Percentiles rank a stretch among this genome's conserved stretches.
Evolutionary conservation across 1,284 basidiomycete genomes (phyloP).

Genomic region (Agroathelia rolfsii): DNA sequence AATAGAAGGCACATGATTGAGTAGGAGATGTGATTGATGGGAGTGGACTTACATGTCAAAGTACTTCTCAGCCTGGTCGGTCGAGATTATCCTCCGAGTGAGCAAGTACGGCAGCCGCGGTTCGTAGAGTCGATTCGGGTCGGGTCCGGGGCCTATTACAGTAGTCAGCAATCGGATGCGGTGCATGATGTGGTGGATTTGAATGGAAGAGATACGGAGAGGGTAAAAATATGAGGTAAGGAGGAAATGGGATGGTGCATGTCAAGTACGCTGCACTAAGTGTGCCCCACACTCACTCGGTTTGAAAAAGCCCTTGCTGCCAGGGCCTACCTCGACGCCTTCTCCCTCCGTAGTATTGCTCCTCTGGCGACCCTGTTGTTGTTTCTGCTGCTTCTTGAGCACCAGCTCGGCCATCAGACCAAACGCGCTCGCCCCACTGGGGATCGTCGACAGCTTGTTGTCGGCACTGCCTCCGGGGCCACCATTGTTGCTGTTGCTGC

Average conservation of each 20-base stretch:
- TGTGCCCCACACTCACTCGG: slow-evolving; percentile 33
- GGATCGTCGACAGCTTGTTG: slow-evolving; percentile 42
- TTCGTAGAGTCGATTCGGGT: too few relatives aligned
- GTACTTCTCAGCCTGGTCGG: slow-evolving; percentile 63
- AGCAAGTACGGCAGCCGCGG: slow-evolving; percentile 62
- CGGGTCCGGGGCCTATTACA: too few relatives aligned
- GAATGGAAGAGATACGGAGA: too few relatives aligned
- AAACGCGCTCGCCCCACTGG: slow-evolving; percentile 52
- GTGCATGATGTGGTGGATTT: slow-evolving; percentile 33
- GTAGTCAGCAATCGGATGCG: slow-evolving; percentile 24
- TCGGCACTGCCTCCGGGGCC: slow-evolving; percentile 19
- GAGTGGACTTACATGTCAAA: slow-evolving; percentile 75
- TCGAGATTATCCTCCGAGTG: slow-evolving; percentile 56
- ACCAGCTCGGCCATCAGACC: slow-evolving; percentile 60
- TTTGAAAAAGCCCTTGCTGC: slow-evolving; percentile 53
- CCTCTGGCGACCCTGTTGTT: slow-evolving; percentile 35
- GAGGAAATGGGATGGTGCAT: slow-evolving; percentile 2
- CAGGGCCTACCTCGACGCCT: slow-evolving; percentile 46
- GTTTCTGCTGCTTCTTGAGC: slow-evolving; percentile 33
- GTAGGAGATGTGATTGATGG: too few relatives aligned
- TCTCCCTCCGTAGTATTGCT: slow-evolving; percentile 32
- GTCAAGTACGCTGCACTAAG: slow-evolving; percentile 1
- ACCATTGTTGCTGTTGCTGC: slow-evolving; percentile 21
- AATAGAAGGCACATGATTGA: too few relatives aligned
- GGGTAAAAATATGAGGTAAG: neutral